A percentile compares a stretch with the other conserved stretches of the same genome.
phyloP scores from a whole-genome alignment of 2,329 filamentous ascomycete genomes.

The Fusarium marasasianum region DNA sequence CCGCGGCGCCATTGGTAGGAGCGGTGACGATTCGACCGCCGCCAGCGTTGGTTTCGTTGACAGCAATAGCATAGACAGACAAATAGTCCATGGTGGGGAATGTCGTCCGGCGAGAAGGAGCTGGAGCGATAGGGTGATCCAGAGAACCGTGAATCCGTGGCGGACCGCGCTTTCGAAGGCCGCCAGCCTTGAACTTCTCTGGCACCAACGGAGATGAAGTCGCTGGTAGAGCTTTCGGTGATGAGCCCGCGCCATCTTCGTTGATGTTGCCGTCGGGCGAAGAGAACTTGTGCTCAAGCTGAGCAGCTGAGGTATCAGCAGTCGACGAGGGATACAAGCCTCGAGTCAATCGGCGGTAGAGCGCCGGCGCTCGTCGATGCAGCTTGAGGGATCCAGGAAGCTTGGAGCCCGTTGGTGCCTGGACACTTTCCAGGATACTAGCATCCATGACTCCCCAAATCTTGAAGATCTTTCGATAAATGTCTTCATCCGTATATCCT shows the following conservation, averaged over 20 bases:
- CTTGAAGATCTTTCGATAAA: conserved; percentile 56
- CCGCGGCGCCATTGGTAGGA: conserved; percentile 61
- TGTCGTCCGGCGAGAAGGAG: conserved; percentile 56
- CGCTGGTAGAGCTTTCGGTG: conserved; percentile 1
- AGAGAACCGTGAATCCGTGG: conserved; percentile 56
- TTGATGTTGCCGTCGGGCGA: conserved; percentile 1
- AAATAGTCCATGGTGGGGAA: conserved; percentile 62
- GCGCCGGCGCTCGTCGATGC: conserved; percentile 56
- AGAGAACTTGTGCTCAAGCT: conserved; percentile 20
- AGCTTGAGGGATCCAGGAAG: conserved; percentile 60
- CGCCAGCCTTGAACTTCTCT: neutral
- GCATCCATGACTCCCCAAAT: conserved; percentile 64
- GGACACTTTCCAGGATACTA: conserved; percentile 60
- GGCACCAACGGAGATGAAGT: neutral
- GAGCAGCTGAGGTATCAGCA: conserved; percentile 12
- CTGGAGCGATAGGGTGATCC: conserved; percentile 57
- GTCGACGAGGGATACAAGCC: conserved; percentile 54
- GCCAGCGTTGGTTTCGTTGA: conserved; percentile 63
- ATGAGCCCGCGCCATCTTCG: conserved; percentile 2
- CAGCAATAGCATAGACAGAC: conserved; percentile 61
- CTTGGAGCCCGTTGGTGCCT: conserved; percentile 53
- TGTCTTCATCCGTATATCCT: conserved; percentile 60
- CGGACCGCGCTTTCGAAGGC: conserved; percentile 43
- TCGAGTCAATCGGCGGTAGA: conserved; percentile 57
- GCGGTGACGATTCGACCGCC: conserved; percentile 62